Conservation (phyloP, 805 yeast genomes). For the Debaryomyces prosopidis region DNA sequence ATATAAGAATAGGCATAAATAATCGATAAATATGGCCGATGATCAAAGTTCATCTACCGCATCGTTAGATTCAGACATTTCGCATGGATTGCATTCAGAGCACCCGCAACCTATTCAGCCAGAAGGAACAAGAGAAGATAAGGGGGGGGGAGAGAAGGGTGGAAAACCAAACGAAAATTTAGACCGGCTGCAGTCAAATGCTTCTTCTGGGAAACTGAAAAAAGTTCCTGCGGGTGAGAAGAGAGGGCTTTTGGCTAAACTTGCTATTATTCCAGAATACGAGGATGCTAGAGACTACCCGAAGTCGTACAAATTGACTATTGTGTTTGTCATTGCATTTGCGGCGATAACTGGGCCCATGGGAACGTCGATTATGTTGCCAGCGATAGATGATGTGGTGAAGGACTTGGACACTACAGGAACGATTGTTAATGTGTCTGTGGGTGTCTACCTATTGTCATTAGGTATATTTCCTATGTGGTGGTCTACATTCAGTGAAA, state of each 20-base stretch:
- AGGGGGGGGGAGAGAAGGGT: not conserved
- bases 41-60: not conserved
- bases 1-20: not conserved
- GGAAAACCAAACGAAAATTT: not conserved
- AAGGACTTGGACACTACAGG: conserved; percentile 55
- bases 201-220: conserved; percentile 7
- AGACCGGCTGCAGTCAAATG: not conserved
- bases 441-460: conserved; percentile 73
- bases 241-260: conserved; percentile 56
- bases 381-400: conserved; percentile 67
- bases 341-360: conserved; percentile 84
- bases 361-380: conserved; percentile 84
- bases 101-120: conserved; percentile 1
- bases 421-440: conserved; percentile 69
- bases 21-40: not conserved
- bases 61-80: not conserved
- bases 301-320: conserved; percentile 42
- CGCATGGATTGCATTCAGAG: conserved; percentile 1
- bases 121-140: not conserved
- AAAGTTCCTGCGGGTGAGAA: conserved; percentile 35
- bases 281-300: conserved; percentile 71
- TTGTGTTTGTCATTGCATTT: conserved; percentile 66
- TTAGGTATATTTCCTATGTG: conserved; percentile 82
- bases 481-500: conserved; percentile 84
- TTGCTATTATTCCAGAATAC: conserved; percentile 67